Conservation (phyloP, 2,329 filamentous ascomycete genomes). For the Xylogone sp. region DNA sequence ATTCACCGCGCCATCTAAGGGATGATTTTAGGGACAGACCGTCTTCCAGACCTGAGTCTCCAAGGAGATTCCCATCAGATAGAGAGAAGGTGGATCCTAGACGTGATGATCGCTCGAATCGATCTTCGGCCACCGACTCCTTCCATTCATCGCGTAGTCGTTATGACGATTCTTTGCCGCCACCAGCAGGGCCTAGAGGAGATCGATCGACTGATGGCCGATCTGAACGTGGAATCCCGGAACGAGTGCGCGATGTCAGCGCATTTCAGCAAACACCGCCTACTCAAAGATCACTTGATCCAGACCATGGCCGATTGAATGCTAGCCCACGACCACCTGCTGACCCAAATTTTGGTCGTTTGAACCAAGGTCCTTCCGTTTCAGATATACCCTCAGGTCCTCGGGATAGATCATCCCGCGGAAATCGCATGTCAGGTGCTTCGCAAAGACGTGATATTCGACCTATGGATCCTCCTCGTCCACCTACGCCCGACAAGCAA, state of each 20-base stretch:
- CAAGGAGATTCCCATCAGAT: conserved; percentile 39
- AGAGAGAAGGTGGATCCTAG: conserved; percentile 30
- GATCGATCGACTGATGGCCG: conserved; percentile 42
- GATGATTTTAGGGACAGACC: conserved; percentile 24
- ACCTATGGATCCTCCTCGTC: conserved; percentile 19
- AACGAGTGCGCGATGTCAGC: conserved; percentile 38
- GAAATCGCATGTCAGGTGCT: conserved; percentile 16
- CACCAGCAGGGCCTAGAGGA: conserved; percentile 28
- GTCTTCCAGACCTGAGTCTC: conserved; percentile 43
- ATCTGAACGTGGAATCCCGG: conserved; percentile 36
- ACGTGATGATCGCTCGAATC: conserved; percentile 23
- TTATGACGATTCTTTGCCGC: conserved; percentile 19
- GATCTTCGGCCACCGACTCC: conserved; percentile 14
- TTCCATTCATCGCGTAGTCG: conserved; percentile 16
- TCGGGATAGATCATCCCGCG: conserved; percentile 42
- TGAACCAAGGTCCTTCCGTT: conserved; percentile 47
- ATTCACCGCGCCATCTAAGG: conserved; percentile 25
- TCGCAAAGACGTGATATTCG: conserved; percentile 18
- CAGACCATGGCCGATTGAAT: conserved; percentile 45
- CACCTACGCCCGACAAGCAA: conserved; percentile 27
- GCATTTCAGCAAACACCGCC: conserved; percentile 34
- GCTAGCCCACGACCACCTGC: conserved; percentile 36
- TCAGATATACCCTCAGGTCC: conserved; percentile 52
- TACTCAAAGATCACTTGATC: conserved; percentile 36
- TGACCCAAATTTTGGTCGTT: conserved; percentile 59